Evolutionary conservation across 768 basidiomycete genomes (phyloP), one percentile per base, ranked within the genome.

Genomic region (Leucocoprinus birnbaumii): DNA sequence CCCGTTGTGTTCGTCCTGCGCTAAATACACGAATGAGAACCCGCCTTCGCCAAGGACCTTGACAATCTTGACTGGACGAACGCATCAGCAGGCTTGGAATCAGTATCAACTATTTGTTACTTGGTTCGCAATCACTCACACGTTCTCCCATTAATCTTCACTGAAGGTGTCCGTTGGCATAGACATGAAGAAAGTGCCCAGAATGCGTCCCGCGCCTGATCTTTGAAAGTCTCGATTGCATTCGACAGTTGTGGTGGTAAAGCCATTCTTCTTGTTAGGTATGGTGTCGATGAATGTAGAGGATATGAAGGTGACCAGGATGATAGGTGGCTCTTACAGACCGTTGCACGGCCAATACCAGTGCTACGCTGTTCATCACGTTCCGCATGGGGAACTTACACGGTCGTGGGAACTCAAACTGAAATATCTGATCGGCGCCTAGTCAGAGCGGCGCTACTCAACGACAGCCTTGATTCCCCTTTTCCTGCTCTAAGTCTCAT

Each of bases 1-100:
- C 48, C 89, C 89, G 62, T 90, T 92, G 57, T 82, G 77, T 62
- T 92, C 90, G 68, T 94, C 91, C 67, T 91, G 89, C 2, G 87
- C 91, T 27, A 91, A 78, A 68, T 94, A 92, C 7, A 94, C 92
- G 63, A 93, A 95, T 26, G 89, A 91, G 76, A 94, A 95, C 6
- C 92, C 96, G 13, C 97, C 96, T 72, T 98, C 97, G 25, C 97
- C 97, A 8, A 99, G 83, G 10, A 98, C 86, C 57, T 89, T 92
- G 48, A 95, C 73, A 50, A 99, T 91, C 65, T 91, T 87, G 72
- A 94, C 90, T 92, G 48, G 47, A 37, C 13, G 25, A 26, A 19
- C 31, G 35, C 37, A 52, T 47, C 56, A 59, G 22, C 13, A 55
- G 7, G 25, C 19, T 11, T 38, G 38, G 16, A 3, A 13, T 38